Conservation (phyloP, 1,284 basidiomycete species). For the Papiliotrema nemorosa region DNA sequence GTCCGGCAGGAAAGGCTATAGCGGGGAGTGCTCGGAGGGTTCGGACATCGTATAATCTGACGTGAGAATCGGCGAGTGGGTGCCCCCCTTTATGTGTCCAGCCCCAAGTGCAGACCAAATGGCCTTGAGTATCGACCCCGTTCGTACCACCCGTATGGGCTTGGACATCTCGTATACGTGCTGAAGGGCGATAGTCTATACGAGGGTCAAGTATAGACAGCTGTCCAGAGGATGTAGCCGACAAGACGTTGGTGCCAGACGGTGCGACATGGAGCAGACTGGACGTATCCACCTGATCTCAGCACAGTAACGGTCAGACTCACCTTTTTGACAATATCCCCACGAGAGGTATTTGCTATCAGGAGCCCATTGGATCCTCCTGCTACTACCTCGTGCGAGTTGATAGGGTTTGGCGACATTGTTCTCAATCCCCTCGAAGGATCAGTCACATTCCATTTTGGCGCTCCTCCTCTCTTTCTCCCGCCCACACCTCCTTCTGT, state of each 20-base stretch:
- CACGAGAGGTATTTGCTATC: slow-evolving; percentile 70
- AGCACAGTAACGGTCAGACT: slow-evolving; percentile 19
- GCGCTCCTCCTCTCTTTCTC: slow-evolving; percentile 44
- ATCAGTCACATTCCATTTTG: slow-evolving; percentile 47
- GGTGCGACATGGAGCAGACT: slow-evolving; percentile 43
- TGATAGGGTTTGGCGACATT: slow-evolving; percentile 49
- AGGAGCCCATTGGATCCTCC: slow-evolving; percentile 60
- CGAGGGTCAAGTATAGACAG: slow-evolving; percentile 80
- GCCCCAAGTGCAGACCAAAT: slow-evolving; percentile 79
- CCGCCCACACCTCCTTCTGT: slow-evolving; percentile 47
- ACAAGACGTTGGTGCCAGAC: slow-evolving; percentile 55
- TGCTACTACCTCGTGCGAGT: slow-evolving; percentile 59
- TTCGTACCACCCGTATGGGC: slow-evolving; percentile 78
- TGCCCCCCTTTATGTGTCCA: slow-evolving; percentile 82
- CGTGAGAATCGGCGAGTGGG: slow-evolving; percentile 83
- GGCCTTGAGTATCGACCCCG: slow-evolving; percentile 73
- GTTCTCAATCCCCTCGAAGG: slow-evolving; percentile 40
- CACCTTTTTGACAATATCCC: slow-evolving; percentile 62
- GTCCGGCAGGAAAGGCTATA: slow-evolving; percentile 81
- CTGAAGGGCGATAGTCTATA: slow-evolving; percentile 53
- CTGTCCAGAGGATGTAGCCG: slow-evolving; percentile 77
- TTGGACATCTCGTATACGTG: slow-evolving; percentile 57
- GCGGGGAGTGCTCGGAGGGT: slow-evolving; percentile 71
- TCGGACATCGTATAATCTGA: slow-evolving; percentile 89
- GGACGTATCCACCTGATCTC: slow-evolving; percentile 33